A percentile compares a stretch with the other conserved stretches of the same genome.
Evolutionary conservation across 805 yeast genomes (phyloP).

Genomic region (Sungouiozyma intestinalis): DNA sequence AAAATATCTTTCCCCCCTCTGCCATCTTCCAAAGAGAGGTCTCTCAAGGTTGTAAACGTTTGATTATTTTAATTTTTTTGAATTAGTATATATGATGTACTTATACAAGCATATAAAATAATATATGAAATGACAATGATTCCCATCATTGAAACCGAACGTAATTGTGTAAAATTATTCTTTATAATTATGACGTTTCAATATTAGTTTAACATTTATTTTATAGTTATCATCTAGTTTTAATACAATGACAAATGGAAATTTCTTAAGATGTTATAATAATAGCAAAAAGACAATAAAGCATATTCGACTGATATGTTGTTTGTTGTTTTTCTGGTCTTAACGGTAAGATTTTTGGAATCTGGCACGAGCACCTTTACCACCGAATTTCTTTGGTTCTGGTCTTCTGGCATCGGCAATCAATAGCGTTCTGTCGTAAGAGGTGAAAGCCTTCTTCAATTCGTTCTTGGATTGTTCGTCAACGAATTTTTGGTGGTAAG

Average conservation of each 20-base stretch:
- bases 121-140: neutral
- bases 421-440: conserved; percentile 98
- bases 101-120: too few relatives aligned
- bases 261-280: conserved; percentile 1
- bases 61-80: too few relatives aligned
- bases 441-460: conserved; percentile 92
- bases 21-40: too few relatives aligned
- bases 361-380: conserved; percentile 99
- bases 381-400: conserved; percentile 99
- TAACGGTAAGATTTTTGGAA: conserved; percentile 99
- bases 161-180: neutral
- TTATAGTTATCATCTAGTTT: neutral
- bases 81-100: neutral
- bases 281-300: conserved; percentile 2
- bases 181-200: neutral
- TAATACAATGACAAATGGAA: neutral
- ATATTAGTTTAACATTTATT: neutral
- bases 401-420: conserved; percentile 99
- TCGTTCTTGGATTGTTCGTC: conserved; percentile 99
- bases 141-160: neutral
- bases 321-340: conserved; percentile 12
- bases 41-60: too few relatives aligned
- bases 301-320: neutral
- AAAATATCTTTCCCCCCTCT: too few relatives aligned
- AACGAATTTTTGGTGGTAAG: conserved; percentile 98